Base-by-base conservation (phyloP, 352 stramenopile genomes). In the Aphanomyces astaci region DNA sequence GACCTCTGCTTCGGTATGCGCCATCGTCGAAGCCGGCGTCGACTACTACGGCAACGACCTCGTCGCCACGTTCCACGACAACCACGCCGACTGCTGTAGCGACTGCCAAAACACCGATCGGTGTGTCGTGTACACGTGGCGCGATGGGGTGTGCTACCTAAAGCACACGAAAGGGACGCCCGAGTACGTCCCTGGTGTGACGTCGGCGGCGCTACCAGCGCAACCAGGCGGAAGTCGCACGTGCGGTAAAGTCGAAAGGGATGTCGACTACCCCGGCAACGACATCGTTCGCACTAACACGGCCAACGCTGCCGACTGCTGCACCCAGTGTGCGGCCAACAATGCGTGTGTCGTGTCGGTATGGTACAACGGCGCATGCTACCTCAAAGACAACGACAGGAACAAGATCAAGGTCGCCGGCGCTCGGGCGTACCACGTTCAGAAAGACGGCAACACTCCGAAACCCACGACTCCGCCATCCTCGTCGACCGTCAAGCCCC, bases 41-140 rank as follows among this genome's bases (percentile, higher is more conserved):
- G 62, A 68, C 40, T 68, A 63, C 62, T 62, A 48, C 27, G 62
- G 62, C 43, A 68, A 68, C 40, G 62, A 68, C 30, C 49, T 68
- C 40, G 30, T 27, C 19, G n/a, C n/a, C 15, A 66, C 59, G 15
- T 19, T 33, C 19, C 59, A 25, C 10, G 30, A 2, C 3, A 53
- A n/a, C 31, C 22, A 28, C 17, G 24, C 2, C 30, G 59, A 27
- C 3, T 66, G 59, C 33, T 66, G 59, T 36, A n/a, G 15, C 39
- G 59, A 66, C 48, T 66, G 59, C 49, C 22, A 28, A 17, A 27
- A 9, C 3, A 66, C 40, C 19, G 3, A 28, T n/a, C 19, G 30
- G 19, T 66, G 59, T 33, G 33, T 46, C 31, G 25, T 22, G 45
- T 64, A 63, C 30, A 19, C 51, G 31, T 68, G 62, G 62, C 32